Evolutionary conservation across 805 yeast species (phyloP).

Genomic region (Sugiyamaella smithiae): DNA sequence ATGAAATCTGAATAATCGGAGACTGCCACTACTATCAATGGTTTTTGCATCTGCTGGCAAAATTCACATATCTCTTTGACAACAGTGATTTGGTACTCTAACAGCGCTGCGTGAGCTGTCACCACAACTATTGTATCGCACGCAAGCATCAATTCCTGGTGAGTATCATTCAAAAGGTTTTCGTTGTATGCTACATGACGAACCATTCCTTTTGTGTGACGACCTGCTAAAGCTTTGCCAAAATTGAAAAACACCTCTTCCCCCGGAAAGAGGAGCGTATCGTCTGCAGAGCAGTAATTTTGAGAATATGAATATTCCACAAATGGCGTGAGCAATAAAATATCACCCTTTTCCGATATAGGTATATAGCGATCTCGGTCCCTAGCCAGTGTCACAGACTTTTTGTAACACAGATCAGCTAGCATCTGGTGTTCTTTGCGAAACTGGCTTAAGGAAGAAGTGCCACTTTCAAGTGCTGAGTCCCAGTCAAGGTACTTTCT

Average conservation of each 20-base stretch:
- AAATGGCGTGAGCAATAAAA: conserved; percentile 35
- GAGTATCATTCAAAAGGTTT: conserved; percentile 48
- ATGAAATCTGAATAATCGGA: conserved; percentile 61
- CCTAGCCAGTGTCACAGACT: conserved; percentile 51
- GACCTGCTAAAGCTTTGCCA: conserved; percentile 45
- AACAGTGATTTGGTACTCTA: conserved; percentile 58
- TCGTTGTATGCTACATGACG: conserved; percentile 53
- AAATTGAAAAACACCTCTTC: conserved; percentile 38
- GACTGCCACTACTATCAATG: conserved; percentile 54
- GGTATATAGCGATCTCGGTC: conserved; percentile 47
- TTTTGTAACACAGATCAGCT: conserved; percentile 46
- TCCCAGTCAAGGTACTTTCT: conserved; percentile 44
- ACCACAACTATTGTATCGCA: conserved; percentile 44
- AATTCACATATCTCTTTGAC: conserved; percentile 55
- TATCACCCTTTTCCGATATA: conserved; percentile 37
- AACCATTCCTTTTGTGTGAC: conserved; percentile 42
- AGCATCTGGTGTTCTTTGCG: conserved; percentile 45
- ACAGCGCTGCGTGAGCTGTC: conserved; percentile 55
- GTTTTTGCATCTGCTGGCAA: conserved; percentile 49
- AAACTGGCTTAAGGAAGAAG: conserved; percentile 27
- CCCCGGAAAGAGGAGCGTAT: conserved; percentile 48
- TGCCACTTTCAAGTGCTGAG: conserved; percentile 38
- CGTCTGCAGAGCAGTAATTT: conserved; percentile 35
- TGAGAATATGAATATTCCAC: conserved; percentile 36
- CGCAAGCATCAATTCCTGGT: conserved; percentile 50